Evolutionary conservation across 352 stramenopile genomes (phyloP).

Genomic region (Achlya hypogyna): DNA sequence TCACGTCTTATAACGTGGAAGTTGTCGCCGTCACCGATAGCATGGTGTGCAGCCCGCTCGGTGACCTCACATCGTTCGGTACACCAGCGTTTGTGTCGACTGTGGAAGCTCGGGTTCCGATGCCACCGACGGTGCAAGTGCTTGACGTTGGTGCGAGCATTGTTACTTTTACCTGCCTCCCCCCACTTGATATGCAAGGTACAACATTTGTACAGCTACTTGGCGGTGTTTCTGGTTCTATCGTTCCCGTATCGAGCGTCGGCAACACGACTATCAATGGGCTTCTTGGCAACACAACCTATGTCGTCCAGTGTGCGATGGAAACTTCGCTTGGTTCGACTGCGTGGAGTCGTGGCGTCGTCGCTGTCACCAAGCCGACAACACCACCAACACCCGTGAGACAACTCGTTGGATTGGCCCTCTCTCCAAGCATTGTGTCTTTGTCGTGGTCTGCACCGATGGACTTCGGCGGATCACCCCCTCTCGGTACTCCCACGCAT

Average conservation of each 20-base stretch:
- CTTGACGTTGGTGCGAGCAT: not conserved
- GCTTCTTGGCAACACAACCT: not conserved
- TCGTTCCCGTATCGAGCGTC: not conserved
- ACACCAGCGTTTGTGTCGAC: not conserved
- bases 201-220: not conserved
- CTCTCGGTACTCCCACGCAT: not conserved
- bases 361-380: not conserved
- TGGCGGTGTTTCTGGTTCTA: not conserved
- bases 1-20: not conserved
- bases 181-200: conserved; percentile 3
- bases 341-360: not conserved
- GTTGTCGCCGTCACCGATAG: not conserved
- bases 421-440: not conserved
- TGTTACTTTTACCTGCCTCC: not conserved
- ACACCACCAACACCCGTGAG: not conserved
- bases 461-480: not conserved
- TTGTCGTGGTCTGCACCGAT: not conserved
- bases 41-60: not conserved
- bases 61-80: not conserved
- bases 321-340: not conserved
- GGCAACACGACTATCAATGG: not conserved
- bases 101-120: not conserved
- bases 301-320: not conserved
- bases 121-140: not conserved
- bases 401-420: not conserved